These are phyloP conservation scores for Salix udensis DNA, from an alignment of 345 rosid species.

Conservation along the genomic window DNA sequence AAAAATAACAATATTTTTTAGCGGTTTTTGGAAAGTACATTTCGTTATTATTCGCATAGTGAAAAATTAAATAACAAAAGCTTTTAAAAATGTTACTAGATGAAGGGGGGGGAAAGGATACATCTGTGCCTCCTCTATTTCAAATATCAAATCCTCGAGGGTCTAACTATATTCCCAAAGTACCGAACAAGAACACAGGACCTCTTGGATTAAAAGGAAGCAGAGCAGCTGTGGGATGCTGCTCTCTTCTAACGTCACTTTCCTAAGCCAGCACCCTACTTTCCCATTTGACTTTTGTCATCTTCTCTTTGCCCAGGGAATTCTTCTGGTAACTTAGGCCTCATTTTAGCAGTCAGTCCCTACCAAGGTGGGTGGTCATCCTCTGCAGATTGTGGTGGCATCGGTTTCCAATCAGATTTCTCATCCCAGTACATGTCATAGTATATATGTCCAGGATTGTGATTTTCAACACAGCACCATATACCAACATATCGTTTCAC, in stretches of 20 bases:
- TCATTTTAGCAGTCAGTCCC: background rate
- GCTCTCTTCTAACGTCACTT: background rate
- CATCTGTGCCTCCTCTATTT: background rate
- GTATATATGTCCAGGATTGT: conserved; percentile 80
- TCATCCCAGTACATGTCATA: conserved; percentile 98
- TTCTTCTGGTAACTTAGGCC: background rate
- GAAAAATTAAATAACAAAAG: background rate
- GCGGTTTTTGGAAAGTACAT: no score
- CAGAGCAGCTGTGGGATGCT: background rate
- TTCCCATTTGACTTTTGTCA: background rate
- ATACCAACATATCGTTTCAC: conserved; percentile 78
- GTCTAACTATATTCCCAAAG: background rate
- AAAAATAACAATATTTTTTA: no score
- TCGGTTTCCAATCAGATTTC: conserved; percentile 88
- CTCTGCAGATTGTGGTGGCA: conserved; percentile 62
- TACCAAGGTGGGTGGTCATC: conserved; percentile 72
- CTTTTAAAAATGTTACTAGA: background rate
- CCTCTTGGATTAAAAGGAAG: no score
- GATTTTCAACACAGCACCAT: conserved; percentile 88
- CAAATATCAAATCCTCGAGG: background rate
- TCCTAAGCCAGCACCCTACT: background rate
- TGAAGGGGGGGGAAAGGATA: background rate
- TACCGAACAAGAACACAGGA: background rate
- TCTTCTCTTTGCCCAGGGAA: background rate
- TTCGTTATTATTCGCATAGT: no score